Percentiles rank a stretch among this genome's conserved stretches.
Conservation (phyloP, 495 filamentous ascomycete species). For the Melanomma pulvis-pyrius region DNA sequence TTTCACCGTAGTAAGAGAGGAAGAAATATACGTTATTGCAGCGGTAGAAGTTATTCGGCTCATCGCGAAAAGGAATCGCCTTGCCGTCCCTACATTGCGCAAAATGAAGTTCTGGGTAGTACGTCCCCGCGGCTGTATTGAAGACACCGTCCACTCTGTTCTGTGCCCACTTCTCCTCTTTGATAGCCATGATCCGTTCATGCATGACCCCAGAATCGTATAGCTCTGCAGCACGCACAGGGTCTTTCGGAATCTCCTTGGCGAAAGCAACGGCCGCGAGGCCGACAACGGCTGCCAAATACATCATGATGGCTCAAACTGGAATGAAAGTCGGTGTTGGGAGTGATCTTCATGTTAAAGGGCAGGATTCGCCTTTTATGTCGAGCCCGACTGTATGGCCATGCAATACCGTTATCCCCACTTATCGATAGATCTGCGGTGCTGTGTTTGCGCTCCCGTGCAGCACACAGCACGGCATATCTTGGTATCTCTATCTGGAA, state of each 20-base stretch:
- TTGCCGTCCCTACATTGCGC: conserved; percentile 52
- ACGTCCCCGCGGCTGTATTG: conserved; percentile 2
- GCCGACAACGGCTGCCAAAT: neutral
- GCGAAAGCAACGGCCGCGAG: conserved; percentile 3
- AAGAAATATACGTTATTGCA: conserved; percentile 49
- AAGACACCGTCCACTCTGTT: conserved; percentile 16
- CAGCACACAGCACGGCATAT: neutral
- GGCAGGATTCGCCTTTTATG: neutral
- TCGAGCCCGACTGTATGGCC: neutral
- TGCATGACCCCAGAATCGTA: conserved; percentile 35
- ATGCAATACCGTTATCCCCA: neutral
- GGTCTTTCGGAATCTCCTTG: conserved; percentile 27
- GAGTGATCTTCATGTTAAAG: neutral
- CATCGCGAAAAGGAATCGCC: conserved; percentile 35
- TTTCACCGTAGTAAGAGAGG: neutral
- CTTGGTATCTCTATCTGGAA: neutral
- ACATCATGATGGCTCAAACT: neutral
- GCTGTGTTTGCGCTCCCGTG: neutral
- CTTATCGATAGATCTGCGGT: neutral
- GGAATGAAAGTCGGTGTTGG: neutral
- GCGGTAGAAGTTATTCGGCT: conserved; percentile 50
- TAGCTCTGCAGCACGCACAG: conserved; percentile 23
- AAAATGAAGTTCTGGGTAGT: conserved; percentile 25
- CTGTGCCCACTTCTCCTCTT: conserved; percentile 21
- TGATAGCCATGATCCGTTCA: conserved; percentile 27